A percentile compares a stretch with the other conserved stretches of the same genome.
Evolutionary conservation across 768 basidiomycete species (phyloP).

Genomic region (Phanerochaete carnosa): DNA sequence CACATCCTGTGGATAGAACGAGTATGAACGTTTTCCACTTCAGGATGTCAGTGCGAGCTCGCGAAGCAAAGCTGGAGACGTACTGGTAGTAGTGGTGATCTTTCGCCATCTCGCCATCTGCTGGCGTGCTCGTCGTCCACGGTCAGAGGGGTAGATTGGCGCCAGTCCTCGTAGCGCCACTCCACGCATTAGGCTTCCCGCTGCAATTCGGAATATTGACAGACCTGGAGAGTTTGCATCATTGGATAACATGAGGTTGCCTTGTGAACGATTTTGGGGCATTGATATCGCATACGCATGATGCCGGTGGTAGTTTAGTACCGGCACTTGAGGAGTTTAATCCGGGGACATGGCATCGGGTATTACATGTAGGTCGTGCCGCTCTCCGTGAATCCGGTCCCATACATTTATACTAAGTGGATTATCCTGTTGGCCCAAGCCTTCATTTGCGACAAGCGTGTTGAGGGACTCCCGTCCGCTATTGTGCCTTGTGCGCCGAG

Average conservation of each 20-base stretch:
- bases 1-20: slow-evolving; percentile 31
- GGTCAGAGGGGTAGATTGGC: background rate
- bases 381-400: no score
- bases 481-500: no score
- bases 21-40: slow-evolving; percentile 31
- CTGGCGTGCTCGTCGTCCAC: background rate
- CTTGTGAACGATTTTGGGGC: background rate
- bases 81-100: slow-evolving; percentile 8
- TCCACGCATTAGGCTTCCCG: background rate
- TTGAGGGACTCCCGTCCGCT: no score
- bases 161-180: background rate
- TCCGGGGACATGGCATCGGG: no score
- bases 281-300: no score
- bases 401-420: no score
- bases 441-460: no score
- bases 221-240: background rate
- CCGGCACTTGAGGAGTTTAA: no score
- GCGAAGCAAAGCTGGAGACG: background rate
- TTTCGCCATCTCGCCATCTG: background rate
- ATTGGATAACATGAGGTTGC: background rate
- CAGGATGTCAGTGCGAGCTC: background rate
- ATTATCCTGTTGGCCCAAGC: no score
- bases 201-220: background rate
- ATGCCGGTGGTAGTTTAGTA: no score
- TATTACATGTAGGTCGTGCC: no score